Base-by-base conservation (phyloP, 2,329 filamentous ascomycete species). In the Penicillium fuscoglaucum region DNA sequence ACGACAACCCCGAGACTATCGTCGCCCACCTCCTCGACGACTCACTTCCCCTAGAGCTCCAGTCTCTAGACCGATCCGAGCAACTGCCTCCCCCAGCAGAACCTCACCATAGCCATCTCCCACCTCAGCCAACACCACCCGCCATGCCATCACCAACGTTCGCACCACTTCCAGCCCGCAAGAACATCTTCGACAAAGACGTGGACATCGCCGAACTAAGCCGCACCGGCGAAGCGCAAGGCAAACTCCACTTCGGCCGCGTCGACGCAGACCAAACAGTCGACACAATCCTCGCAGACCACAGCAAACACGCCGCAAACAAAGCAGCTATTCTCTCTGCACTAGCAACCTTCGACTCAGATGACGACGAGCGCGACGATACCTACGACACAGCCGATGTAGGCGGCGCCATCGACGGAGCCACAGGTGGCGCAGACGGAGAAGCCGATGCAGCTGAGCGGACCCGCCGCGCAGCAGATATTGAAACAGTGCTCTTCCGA, bases 331-430 rank as follows among this genome's bases (percentile, higher is more conserved):
- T 97, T 66, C 79, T 96, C 26, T 90, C 93, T 3, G 93, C 93
- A 0, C 84, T 98, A 2, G 91, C 91, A 17, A 84, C 89, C 0
- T 97, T 98, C 66, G 93, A 98, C 76, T 89, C 88, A 0, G 93
- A 98, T 67, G 95, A 98, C 65, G 95, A 99, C 72, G 95, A 99
- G 77, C 86, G 92, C 37, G 95, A 99, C 73, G 95, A 99, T 73
- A 98, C 93, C 0, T 99, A 99, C 71, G 95, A 99, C 68, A 86
- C 88, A 1, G 91, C 87, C 50, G 95, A 98, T 70, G 91, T 98
- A 2, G 95, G 95, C 37, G 93, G 93, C 24, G 90, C 90, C 0
- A 87, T 97, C 3, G 92, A 96, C 66, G 81, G 83, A 19, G 76
- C 77, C 5, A 73, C 72, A 3, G 64, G 78, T 2, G 80, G 73